Base-by-base conservation (phyloP, 202 grass and related monocot species). In the Zizania palustris region DNA sequence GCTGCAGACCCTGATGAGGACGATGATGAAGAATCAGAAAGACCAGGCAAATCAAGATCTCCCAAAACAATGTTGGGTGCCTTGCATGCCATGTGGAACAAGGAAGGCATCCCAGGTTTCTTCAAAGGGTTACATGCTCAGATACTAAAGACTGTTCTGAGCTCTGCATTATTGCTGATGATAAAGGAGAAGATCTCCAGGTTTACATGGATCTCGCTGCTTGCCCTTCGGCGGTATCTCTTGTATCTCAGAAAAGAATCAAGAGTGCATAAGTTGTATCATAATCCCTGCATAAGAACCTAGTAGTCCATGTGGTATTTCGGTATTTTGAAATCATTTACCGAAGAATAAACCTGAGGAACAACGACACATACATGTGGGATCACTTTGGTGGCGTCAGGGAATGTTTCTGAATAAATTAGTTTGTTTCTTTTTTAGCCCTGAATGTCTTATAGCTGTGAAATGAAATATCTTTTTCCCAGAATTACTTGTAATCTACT, bases 141-240 rank as follows among this genome's bases (percentile, higher is more conserved):
- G 82, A 99, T 99, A 65, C 59, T 99, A 11, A 99, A 99, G 88
- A 96, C 96, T 55, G 96, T 99, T 60, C 58, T 99, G 77, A 99
- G 96, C 55, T 99, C 96, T 14, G 96, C 96, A 60, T 86, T 99
- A 55, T 80, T 99, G 61, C 76, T 99, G 80, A 99, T 99, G 96
- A 96, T 99, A 76, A 99, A 99, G 81, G 96, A 99, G 81, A 99
- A 99, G 74, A 96, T 99, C 63, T 88, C 96, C 0, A 95, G 78
- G 76, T 87, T 85, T 75, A 99, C 96, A n/a, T 99, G 96, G 96
- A 79, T 99, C 43, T 86, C 88, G 5, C 63, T 99, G 73, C 89
- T 99, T 77, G 96, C 90, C 10, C 55, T 99, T 63, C 73, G 82
- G 21, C 81, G 83, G 45, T 92, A 85, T 71, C 60, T 96, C 7